These are phyloP conservation scores for Diaporthe ilicicola DNA, from an alignment of 2,329 filamentous ascomycete genomes.

Conservation along the genomic window DNA sequence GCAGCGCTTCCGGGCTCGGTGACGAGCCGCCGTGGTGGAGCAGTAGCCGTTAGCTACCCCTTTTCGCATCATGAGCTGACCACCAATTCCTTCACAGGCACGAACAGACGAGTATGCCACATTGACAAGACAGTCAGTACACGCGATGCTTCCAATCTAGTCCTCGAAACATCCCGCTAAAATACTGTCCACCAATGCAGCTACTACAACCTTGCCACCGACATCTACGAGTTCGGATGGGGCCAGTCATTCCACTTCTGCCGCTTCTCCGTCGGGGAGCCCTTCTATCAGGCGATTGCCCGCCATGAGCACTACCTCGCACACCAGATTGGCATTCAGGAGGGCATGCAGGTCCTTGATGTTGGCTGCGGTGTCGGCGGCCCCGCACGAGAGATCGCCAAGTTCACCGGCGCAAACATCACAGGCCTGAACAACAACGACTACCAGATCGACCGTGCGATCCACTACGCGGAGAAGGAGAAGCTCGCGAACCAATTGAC, in stretches of 20 bases:
- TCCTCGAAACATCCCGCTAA: constrained; percentile 33
- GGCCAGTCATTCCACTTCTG: constrained; percentile 97
- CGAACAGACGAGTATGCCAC: constrained; percentile 91
- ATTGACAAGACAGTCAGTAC: constrained; percentile 84
- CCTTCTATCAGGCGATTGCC: constrained; percentile 90
- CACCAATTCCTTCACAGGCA: constrained; percentile 57
- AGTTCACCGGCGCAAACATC: constrained; percentile 90
- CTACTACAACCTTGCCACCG: constrained; percentile 97
- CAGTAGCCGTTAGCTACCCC: not conserved
- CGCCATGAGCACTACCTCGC: constrained; percentile 98
- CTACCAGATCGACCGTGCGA: constrained; percentile 97
- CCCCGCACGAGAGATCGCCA: constrained; percentile 93
- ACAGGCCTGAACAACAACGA: constrained; percentile 98
- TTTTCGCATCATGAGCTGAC: constrained; percentile 31
- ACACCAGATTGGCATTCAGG: constrained; percentile 83
- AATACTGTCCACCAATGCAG: constrained; percentile 49
- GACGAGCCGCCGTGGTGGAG: not conserved
- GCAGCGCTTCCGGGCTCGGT: not conserved
- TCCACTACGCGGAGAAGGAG: constrained; percentile 82
- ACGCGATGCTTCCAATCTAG: too few relatives aligned
- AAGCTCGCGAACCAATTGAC: constrained; percentile 80
- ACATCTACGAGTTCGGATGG: constrained; percentile 97
- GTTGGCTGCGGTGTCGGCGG: constrained; percentile 98
- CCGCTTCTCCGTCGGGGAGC: constrained; percentile 86
- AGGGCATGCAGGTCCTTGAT: constrained; percentile 90